Evolutionary conservation across 176 grass and related monocot species (phyloP).

Genomic region (Poa annua): DNA sequence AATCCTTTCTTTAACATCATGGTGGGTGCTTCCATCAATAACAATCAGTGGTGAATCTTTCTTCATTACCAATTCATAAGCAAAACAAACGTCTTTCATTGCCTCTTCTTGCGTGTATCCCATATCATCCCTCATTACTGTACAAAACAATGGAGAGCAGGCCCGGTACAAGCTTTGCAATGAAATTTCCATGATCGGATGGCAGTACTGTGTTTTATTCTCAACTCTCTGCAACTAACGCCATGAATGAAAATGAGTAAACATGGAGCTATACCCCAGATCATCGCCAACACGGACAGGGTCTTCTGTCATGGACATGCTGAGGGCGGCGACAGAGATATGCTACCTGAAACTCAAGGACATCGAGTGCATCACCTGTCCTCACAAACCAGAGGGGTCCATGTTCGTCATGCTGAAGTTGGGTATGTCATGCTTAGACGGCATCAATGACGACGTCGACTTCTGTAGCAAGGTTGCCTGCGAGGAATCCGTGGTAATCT

Average conservation of each 20-base stretch:
- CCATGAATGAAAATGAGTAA: background rate
- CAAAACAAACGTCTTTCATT: no score
- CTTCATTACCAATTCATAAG: no score
- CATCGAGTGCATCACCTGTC: no score
- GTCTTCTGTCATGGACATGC: slow-evolving; percentile 53
- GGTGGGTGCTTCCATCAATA: no score
- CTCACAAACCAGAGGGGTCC: slow-evolving; percentile 71
- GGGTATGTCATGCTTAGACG: slow-evolving; percentile 50
- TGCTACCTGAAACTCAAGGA: slow-evolving; percentile 59
- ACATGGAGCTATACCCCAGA: slow-evolving; percentile 64
- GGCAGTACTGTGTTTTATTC: no score
- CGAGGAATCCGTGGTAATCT: slow-evolving; percentile 63
- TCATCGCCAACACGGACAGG: slow-evolving; percentile 65
- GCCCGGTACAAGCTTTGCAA: no score
- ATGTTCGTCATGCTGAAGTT: slow-evolving; percentile 88
- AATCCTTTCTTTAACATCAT: no score
- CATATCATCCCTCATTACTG: no score
- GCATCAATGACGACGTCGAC: slow-evolving; percentile 62
- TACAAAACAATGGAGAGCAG: no score
- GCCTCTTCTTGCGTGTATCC: no score
- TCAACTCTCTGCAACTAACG: background rate
- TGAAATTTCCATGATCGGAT: no score
- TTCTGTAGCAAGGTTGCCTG: slow-evolving; percentile 69
- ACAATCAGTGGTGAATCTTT: no score
- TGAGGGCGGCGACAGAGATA: slow-evolving; percentile 56